Base-by-base conservation (phyloP, 768 basidiomycete species). In the Leccinum disarticulatum region DNA sequence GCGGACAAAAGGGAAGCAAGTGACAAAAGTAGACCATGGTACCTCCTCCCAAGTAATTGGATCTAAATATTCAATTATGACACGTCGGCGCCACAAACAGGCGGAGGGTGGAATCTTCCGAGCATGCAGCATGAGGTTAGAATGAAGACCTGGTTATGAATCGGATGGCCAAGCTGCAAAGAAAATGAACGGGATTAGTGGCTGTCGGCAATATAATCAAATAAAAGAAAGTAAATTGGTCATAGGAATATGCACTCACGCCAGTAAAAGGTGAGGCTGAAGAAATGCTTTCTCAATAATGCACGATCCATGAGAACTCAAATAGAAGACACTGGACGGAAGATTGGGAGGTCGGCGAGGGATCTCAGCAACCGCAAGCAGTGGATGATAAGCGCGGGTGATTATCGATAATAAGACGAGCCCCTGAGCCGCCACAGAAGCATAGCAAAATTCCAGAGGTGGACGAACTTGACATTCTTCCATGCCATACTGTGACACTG, bases 351-450 rank as follows among this genome's bases (percentile, higher is more conserved):
- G 50, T 38, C 22, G 52, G 33, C 28, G 47, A 52, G 54, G 33
- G 46, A 57, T 58, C 52, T 41, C 41, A 52, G 55, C 31, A 35
- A 55, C 53, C 10, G 30, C 59, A 55, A 38, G 56, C 35, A 30
- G 54, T 22, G 31, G 55, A 46, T 58, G 71, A 67, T 69, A 69
- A 60, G 65, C 61, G 60, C 59, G 59, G 58, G 27, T 47, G 56
- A 68, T 66, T 61, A 68, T 74, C 66, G 60, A 69, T 67, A 52
- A 47, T 60, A 62, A 61, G 49, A 55, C 63, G 36, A 51, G 31
- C 60, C 63, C 60, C 61, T 62, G 60, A 61, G 62, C 55, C 61
- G 66, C 66, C 62, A 72, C 63, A 72, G 70, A 70, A 72, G 61
- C 62, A 56, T 52, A 48, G 61, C 53, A 63, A 65, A 57, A 57